Percentiles rank a stretch among this genome's conserved stretches.
These are phyloP conservation scores for Uncinocarpus reesii DNA, from an alignment of 2,329 filamentous ascomycete species.

Conservation along the genomic window DNA sequence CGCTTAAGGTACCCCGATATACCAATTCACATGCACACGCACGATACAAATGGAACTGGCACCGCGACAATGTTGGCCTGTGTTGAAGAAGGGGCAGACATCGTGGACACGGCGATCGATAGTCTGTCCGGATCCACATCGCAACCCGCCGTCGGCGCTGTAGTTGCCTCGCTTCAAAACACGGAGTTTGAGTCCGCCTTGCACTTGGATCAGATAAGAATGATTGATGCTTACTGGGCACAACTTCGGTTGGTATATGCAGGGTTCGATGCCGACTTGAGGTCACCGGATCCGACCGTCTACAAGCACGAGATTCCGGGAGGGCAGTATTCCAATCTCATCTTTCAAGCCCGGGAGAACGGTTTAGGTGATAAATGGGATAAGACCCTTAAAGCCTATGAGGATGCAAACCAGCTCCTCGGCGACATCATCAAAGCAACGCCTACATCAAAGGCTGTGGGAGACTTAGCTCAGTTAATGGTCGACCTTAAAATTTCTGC, in stretches of 20 bases:
- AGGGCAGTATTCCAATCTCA: constrained; percentile 97
- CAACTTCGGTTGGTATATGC: constrained; percentile 95
- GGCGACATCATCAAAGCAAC: constrained; percentile 99
- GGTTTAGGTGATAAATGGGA: constrained; percentile 94
- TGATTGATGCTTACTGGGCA: constrained; percentile 90
- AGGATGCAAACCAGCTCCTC: constrained; percentile 89
- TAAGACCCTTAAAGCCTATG: constrained; percentile 98
- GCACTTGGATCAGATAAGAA: constrained; percentile 69
- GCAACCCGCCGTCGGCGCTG: constrained; percentile 91
- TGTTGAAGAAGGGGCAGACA: constrained; percentile 85
- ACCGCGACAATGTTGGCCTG: constrained; percentile 97
- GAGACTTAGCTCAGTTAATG: constrained; percentile 98
- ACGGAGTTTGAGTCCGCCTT: constrained; percentile 69
- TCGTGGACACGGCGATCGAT: constrained; percentile 90
- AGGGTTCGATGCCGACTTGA: constrained; percentile 90
- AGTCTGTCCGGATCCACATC: constrained; percentile 97
- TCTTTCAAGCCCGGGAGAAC: constrained; percentile 96
- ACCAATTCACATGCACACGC: constrained; percentile 95
- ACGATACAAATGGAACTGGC: constrained; percentile 96
- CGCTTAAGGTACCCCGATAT: constrained; percentile 93
- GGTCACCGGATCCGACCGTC: constrained; percentile 92
- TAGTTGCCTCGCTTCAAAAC: constrained; percentile 85
- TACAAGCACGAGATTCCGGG: constrained; percentile 99
- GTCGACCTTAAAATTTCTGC: constrained; percentile 84
- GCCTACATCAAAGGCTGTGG: constrained; percentile 96